phyloP scores from a whole-genome alignment of 768 basidiomycete species.

The Lactarius pseudohatsudake region DNA sequence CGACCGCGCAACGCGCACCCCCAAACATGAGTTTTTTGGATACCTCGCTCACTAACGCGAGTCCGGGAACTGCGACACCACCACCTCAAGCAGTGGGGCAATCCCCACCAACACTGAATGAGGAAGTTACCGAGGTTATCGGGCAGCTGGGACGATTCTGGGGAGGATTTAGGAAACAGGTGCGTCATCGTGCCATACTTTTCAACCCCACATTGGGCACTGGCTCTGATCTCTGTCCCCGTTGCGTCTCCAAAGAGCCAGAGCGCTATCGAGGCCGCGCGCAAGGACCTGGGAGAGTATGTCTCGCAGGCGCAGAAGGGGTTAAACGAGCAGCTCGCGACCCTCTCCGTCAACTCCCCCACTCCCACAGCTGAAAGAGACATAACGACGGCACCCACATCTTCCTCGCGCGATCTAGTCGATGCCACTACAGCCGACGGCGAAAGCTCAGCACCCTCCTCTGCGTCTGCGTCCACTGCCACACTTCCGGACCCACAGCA shows the following conservation, averaged over 20 bases:
- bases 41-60: conserved; percentile 5
- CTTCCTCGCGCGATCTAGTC: conserved; percentile 32
- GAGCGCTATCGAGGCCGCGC: conserved; percentile 61
- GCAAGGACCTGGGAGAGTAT: conserved; percentile 69
- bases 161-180: conserved; percentile 92
- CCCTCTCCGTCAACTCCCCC: conserved; percentile 24
- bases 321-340: conserved; percentile 57
- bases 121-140: conserved; percentile 87
- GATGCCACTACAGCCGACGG: conserved; percentile 26
- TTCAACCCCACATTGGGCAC: background rate
- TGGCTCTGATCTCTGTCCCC: background rate
- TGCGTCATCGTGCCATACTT: conserved; percentile 34
- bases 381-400: conserved; percentile 29
- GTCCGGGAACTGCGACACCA: conserved; percentile 22
- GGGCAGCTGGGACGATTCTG: conserved; percentile 86
- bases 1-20: background rate
- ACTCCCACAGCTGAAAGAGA: conserved; percentile 19
- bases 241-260: conserved; percentile 52
- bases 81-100: conserved; percentile 35
- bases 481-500: conserved; percentile 13
- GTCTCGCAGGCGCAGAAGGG: conserved; percentile 81
- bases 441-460: conserved; percentile 32
- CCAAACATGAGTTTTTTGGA: conserved; percentile 31
- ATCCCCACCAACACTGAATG: conserved; percentile 63
- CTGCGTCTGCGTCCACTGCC: conserved; percentile 25